phyloP scores from a whole-genome alignment of 1,139 yeast species.

The Suhomyces taliae region DNA sequence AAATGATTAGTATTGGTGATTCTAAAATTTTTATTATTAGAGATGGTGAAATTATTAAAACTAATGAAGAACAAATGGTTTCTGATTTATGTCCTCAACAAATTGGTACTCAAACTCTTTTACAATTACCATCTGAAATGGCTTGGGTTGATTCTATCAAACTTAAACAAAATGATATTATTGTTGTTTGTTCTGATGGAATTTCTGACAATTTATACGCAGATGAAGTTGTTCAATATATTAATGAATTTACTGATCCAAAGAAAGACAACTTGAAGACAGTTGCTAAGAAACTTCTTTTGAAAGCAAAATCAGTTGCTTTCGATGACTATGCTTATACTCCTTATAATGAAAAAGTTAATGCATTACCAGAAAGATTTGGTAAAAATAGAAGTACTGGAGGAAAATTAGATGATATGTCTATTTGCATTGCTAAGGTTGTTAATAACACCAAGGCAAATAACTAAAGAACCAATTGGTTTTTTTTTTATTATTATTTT shows the following conservation, averaged over 20 bases:
- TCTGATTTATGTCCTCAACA: constrained; percentile 54
- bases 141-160: constrained; percentile 49
- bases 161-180: constrained; percentile 42
- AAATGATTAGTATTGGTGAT: constrained; percentile 58
- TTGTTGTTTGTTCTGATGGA: constrained; percentile 55
- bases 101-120: constrained; percentile 53
- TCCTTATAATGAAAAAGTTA: constrained; percentile 55
- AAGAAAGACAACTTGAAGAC: constrained; percentile 34
- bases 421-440: constrained; percentile 51
- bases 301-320: constrained; percentile 51
- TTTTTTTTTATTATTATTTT: too few species aligned
- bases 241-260: constrained; percentile 33
- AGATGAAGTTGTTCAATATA: constrained; percentile 42
- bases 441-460: constrained; percentile 17
- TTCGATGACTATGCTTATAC: constrained; percentile 56
- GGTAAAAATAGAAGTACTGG: constrained; percentile 45
- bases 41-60: constrained; percentile 44
- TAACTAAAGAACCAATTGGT: too few species aligned
- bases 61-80: constrained; percentile 51
- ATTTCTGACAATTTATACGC: constrained; percentile 54
- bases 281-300: constrained; percentile 40
- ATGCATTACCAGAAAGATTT: constrained; percentile 37
- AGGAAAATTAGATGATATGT: constrained; percentile 58
- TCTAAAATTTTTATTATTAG: constrained; percentile 51
- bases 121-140: constrained; percentile 47